phyloP scores from a whole-genome alignment of 805 yeast species.

The Ogataea methanolica region DNA sequence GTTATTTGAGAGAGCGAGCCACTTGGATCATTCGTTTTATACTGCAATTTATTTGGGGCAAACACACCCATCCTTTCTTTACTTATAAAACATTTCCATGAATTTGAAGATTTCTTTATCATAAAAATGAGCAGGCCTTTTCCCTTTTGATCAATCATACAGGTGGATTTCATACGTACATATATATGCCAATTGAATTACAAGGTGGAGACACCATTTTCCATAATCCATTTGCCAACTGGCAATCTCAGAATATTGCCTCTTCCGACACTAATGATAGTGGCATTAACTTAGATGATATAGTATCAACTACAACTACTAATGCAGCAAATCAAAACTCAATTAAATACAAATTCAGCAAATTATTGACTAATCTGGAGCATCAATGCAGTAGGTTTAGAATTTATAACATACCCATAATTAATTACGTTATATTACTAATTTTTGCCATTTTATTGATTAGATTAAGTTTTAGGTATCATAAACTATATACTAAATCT shows the following conservation, averaged over 20 bases:
- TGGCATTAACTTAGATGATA: not conserved
- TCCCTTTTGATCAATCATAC: too few relatives aligned
- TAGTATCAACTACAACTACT: too few relatives aligned
- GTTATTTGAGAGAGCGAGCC: too few relatives aligned
- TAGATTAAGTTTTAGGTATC: conserved; percentile 54
- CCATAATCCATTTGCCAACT: too few relatives aligned
- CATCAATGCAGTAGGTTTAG: conserved; percentile 13
- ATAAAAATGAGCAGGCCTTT: too few relatives aligned
- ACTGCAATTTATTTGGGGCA: too few relatives aligned
- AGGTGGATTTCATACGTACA: not conserved
- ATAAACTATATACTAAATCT: conserved; percentile 53
- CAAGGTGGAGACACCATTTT: not conserved
- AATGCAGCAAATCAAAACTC: not conserved
- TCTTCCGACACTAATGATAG: not conserved
- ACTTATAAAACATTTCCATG: too few relatives aligned
- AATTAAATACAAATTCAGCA: not conserved
- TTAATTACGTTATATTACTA: conserved; percentile 50
- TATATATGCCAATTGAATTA: not conserved
- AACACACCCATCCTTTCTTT: too few relatives aligned
- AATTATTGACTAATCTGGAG: conserved; percentile 1
- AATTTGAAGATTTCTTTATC: too few relatives aligned
- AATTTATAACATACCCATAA: conserved; percentile 46
- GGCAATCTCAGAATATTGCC: too few relatives aligned
- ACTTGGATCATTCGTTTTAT: too few relatives aligned
- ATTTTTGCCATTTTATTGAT: conserved; percentile 46